Evolutionary conservation across 192 early-diverging fungal species (phyloP).

Genomic region (Coemansia sp.): DNA sequence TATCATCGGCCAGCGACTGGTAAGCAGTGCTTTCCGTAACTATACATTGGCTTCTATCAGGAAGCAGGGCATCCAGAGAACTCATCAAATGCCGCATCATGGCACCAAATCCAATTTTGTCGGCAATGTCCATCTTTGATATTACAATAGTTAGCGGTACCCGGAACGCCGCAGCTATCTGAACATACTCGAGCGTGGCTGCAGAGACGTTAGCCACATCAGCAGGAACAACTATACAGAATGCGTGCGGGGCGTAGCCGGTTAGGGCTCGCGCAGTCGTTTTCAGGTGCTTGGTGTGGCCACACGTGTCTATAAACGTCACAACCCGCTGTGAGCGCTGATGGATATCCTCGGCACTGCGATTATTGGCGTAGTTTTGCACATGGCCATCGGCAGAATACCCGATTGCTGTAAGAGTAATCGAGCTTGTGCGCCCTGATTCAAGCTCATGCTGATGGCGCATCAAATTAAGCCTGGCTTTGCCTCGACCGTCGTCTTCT

Average conservation of each 20-base stretch:
- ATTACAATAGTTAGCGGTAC: conserved; percentile 82
- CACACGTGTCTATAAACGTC: conserved; percentile 86
- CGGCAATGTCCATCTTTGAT: conserved; percentile 80
- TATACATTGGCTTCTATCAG: conserved; percentile 41
- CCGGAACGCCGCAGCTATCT: conserved; percentile 71
- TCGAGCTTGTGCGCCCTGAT: conserved; percentile 86
- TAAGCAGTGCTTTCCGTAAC: conserved; percentile 16
- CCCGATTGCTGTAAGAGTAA: conserved; percentile 82
- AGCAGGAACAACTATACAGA: conserved; percentile 78
- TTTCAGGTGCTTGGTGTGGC: conserved; percentile 82
- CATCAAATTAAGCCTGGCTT: conserved; percentile 76
- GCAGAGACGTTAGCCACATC: conserved; percentile 60
- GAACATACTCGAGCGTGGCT: conserved; percentile 78
- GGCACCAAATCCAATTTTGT: conserved; percentile 52
- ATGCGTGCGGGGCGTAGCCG: conserved; percentile 83
- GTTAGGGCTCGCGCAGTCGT: conserved; percentile 90
- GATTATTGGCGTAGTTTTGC: conserved; percentile 75
- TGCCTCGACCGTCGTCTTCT: conserved; percentile 82
- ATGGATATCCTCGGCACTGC: conserved; percentile 79
- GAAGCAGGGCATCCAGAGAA: conserved; percentile 37
- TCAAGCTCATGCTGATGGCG: conserved; percentile 91
- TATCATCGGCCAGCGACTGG: conserved; percentile 38
- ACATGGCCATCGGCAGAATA: conserved; percentile 68
- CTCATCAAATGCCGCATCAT: conserved; percentile 54
- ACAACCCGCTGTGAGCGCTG: conserved; percentile 71